These are phyloP conservation scores for Ophiostoma sp. DNA, from an alignment of 2,329 filamentous ascomycete species.

Conservation along the genomic window DNA sequence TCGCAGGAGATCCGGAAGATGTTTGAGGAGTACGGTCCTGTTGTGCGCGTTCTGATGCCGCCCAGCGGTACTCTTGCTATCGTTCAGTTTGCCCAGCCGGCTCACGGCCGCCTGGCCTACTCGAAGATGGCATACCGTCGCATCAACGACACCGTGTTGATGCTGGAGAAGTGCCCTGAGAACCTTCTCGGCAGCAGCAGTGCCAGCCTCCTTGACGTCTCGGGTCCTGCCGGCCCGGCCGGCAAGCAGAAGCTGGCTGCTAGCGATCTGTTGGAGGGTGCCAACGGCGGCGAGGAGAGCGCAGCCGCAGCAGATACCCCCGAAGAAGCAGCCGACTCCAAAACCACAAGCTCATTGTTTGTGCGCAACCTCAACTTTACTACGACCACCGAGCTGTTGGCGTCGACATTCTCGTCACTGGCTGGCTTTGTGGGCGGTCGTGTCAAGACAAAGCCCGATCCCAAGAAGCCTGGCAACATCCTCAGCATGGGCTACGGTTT, in stretches of 20 bases:
- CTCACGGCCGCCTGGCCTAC: conserved; percentile 79
- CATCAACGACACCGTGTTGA: conserved; percentile 84
- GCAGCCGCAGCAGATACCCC: not conserved
- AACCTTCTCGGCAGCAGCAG: conserved; percentile 57
- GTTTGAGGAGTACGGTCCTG: conserved; percentile 79
- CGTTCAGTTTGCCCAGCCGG: conserved; percentile 74
- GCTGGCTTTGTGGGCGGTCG: conserved; percentile 83
- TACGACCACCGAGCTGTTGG: conserved; percentile 71
- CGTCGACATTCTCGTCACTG: conserved; percentile 70
- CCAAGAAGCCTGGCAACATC: conserved; percentile 80
- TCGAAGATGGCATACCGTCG: conserved; percentile 80
- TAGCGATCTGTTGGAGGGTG: conserved; percentile 22
- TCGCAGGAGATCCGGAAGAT: conserved; percentile 71
- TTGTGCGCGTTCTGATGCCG: conserved; percentile 82
- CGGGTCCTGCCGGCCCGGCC: not conserved
- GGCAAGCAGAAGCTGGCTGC: conserved; percentile 24
- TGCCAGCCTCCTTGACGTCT: not conserved
- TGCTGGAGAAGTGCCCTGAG: conserved; percentile 88
- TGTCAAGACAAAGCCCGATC: conserved; percentile 88
- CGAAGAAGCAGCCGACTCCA: conserved; percentile 8
- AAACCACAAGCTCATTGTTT: conserved; percentile 75
- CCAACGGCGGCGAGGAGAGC: not conserved
- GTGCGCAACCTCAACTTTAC: conserved; percentile 91
- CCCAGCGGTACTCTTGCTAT: conserved; percentile 91
- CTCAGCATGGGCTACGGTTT: conserved; percentile 98